Evolutionary conservation across 2,329 filamentous ascomycete genomes (phyloP).

Genomic region (Fusarium multiceps): DNA sequence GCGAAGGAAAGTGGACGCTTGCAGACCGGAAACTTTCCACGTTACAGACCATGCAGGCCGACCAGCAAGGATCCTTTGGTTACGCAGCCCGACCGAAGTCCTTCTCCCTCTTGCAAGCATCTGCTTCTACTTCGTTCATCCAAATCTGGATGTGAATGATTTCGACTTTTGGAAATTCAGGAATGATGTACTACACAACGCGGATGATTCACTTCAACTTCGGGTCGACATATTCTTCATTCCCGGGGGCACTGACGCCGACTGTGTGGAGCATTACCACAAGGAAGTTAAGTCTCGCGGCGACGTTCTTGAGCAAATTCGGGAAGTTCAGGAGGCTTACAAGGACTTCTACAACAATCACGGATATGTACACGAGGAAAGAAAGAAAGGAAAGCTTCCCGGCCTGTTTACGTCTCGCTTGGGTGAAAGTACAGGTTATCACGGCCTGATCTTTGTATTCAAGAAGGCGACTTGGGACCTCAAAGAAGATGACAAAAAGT

Average conservation of each 20-base stretch:
- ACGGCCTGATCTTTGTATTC: not conserved
- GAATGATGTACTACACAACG: too few species aligned
- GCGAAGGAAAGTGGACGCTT: not conserved
- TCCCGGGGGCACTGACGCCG: not conserved
- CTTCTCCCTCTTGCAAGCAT: not conserved
- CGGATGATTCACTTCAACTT: too few species aligned
- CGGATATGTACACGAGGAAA: not conserved
- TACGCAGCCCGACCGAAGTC: not conserved
- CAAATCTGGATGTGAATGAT: too few species aligned
- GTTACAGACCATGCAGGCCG: not conserved
- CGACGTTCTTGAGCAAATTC: not conserved
- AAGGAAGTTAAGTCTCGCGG: not conserved
- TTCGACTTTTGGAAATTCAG: not conserved
- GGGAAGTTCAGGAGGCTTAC: not conserved
- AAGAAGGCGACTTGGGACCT: not conserved
- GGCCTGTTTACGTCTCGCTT: not conserved
- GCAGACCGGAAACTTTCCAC: rapidly evolving
- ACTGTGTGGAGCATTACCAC: not conserved
- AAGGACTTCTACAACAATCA: not conserved
- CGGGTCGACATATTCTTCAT: not conserved
- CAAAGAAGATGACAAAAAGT: not conserved
- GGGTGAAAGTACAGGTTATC: not conserved
- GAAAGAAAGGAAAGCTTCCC: not conserved
- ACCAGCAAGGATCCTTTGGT: not conserved
- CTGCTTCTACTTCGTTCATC: not conserved